Conservation (phyloP, 139 green algal species). For the Dunaliella primolecta region DNA sequence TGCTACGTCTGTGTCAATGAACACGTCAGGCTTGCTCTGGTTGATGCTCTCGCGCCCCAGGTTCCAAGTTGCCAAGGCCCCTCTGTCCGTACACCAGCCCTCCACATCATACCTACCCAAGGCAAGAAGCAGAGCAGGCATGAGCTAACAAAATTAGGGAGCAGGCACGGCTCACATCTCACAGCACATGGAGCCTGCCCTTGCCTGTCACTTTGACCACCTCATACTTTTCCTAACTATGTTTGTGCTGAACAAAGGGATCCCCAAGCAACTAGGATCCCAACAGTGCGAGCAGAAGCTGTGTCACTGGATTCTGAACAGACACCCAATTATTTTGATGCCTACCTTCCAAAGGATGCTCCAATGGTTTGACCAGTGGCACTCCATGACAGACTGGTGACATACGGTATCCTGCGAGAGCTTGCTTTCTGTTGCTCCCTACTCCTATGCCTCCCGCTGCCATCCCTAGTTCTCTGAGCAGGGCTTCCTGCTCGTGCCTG, state of each 20-base stretch:
- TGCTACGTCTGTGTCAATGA: slow-evolving; percentile 54
- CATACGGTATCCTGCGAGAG: slow-evolving; percentile 25
- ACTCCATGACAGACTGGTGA: slow-evolving; percentile 59
- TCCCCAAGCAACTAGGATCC: too few relatives aligned
- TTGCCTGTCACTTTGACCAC: not conserved
- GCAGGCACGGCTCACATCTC: not conserved
- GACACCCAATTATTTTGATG: too few relatives aligned
- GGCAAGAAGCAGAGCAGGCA: not conserved
- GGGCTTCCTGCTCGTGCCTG: slow-evolving; percentile 9
- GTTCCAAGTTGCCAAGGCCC: slow-evolving; percentile 60
- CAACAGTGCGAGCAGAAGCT: too few relatives aligned
- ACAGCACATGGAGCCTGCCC: not conserved
- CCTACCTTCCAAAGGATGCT: slow-evolving; percentile 55
- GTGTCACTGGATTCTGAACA: too few relatives aligned
- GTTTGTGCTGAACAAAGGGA: too few relatives aligned
- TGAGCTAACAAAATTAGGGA: not conserved
- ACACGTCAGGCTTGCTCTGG: slow-evolving; percentile 33
- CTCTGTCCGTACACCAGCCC: slow-evolving; percentile 57
- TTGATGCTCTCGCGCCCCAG: slow-evolving; percentile 43
- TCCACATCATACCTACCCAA: slow-evolving; percentile 59
- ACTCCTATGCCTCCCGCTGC: not conserved
- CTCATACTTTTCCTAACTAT: not conserved
- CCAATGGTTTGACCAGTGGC: slow-evolving; percentile 54
- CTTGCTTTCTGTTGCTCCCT: not conserved
- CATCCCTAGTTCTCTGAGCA: slow-evolving; percentile 1